Evolutionary conservation across 179 eudicot species (phyloP), one percentile per base, ranked within the genome.

Genomic region (Carnegiea gigantea): DNA sequence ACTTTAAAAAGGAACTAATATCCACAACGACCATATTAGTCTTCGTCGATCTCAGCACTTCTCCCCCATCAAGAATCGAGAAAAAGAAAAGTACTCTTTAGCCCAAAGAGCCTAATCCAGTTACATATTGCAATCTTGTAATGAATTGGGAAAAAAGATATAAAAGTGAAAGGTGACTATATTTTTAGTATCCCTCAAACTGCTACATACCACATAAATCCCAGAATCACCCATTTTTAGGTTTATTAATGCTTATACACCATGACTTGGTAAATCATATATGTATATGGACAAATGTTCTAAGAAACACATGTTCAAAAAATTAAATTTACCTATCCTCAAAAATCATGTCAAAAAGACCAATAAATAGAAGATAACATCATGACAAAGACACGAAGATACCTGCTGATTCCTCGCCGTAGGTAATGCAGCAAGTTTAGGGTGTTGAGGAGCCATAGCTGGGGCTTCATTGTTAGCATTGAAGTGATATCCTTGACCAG

Each of bases 381-480:
- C 53, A 23, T 28, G 74, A 1, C 33, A 28, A n/a, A 82, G 67
- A 77, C 48, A 20, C 51, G 44, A 77, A 59, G 49, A 54, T 89
- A 90, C 99, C 96, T 91, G 97, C 79, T 87, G 97, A 86, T 90
- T 92, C 80, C 92, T 89, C 44, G 87, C 82, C 85, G 83, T 79
- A 40, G 98, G 99, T 79, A 92, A 81, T 20, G 90, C 85, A 53
- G 98, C 97, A 83, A 92, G 93, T 88, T 91, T 94, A 36, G 98
- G 96, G 26, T 85, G 92, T 78, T 87, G 96, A 77, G 92, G 84
- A 82, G 85, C 84, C 86, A 88, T 85, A 38, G 75, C 64, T 71
- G 85, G 86, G 78, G 82, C 89, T 82, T 86, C 94, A 76, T 85
- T 88, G 78, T 82, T 84, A 78, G 82, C 79, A 44, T 83, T 86